Base-by-base conservation (phyloP, 805 yeast genomes). In the Starmerella potacharoeniae region DNA sequence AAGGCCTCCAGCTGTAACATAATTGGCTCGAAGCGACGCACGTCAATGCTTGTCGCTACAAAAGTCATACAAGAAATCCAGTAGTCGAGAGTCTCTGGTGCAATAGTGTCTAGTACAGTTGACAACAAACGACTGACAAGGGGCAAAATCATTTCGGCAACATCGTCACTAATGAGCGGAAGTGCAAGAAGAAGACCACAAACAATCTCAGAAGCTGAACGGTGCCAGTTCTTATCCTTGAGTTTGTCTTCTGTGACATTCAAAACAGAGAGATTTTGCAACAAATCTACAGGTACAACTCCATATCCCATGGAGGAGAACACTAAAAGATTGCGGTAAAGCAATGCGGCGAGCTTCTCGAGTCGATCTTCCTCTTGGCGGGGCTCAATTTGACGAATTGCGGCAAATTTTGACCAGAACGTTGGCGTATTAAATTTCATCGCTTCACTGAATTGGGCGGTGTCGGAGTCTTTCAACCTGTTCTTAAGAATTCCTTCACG, bases 61-160 rank as follows among this genome's bases (percentile, higher is more conserved):
- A 88, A 84, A 83, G 87, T 83, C 4, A 83, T 73, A 50, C 86
- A 77, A 0, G 87, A 77, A 37, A 75, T 74, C 97, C 97, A 93
- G 42, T 85, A 80, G 17, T 75, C 77, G 40, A 76, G 69, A 3
- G 82, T 83, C 35, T 89, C 93, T 3, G 88, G 95, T 1, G 86
- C 78, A 54, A 91, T 68, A 47, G 83, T 86, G 36, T 75, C 69
- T 6, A 73, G 71, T 36, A 87, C 72, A 5, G 82, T 75, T 0
- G 65, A 60, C 6, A 54, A 17, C 17, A 68, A 46, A 9, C 63
- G 42, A 0, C 30, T 10, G 9, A 16, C 29, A 4, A 16, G 10
- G 7, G 28, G n/a, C 28, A 54, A 11, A 2, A 56, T 16, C 5
- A 33, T 5, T 8, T 14, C 50, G 3, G 13, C 16, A 4, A 11